phyloP scores from a whole-genome alignment of 2,329 filamentous ascomycete genomes.

The Aspergillus thermomutatus region DNA sequence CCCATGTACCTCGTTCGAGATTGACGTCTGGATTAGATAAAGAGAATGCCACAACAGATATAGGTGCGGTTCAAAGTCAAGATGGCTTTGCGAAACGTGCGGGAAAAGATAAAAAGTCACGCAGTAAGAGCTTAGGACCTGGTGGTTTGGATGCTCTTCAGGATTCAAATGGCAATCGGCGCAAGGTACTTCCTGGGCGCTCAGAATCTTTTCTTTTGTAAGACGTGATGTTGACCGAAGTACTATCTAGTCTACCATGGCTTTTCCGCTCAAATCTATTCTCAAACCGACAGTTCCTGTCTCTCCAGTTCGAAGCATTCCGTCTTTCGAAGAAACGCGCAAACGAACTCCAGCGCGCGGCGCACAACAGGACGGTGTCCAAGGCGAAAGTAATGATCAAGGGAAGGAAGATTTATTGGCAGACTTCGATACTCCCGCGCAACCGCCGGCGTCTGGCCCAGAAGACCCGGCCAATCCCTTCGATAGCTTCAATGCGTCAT shows the following conservation, averaged over 20 bases:
- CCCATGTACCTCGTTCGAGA: conserved; percentile 54
- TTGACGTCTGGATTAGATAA: conserved; percentile 56
- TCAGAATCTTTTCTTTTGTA: neutral
- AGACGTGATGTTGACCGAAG: conserved; percentile 6
- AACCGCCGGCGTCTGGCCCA: conserved; percentile 28
- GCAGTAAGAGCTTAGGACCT: conserved; percentile 94
- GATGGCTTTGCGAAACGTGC: conserved; percentile 35
- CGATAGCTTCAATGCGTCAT: conserved; percentile 40
- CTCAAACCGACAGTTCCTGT: conserved; percentile 72
- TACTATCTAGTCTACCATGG: conserved; percentile 36
- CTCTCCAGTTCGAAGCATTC: conserved; percentile 64
- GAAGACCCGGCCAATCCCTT: conserved; percentile 49
- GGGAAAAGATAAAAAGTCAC: conserved; percentile 60
- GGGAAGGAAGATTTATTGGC: conserved; percentile 37
- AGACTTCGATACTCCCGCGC: conserved; percentile 41
- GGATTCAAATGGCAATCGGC: conserved; percentile 69
- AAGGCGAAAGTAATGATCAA: conserved; percentile 16
- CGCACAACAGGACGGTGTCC: conserved; percentile 18
- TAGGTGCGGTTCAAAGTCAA: conserved; percentile 46
- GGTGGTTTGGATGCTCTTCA: conserved; percentile 82
- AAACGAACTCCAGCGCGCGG: conserved; percentile 38
- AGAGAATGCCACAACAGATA: conserved; percentile 72
- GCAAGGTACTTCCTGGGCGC: conserved; percentile 58
- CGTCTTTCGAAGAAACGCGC: conserved; percentile 54
- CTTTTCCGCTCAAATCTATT: conserved; percentile 61